Percentiles rank a stretch among this genome's conserved stretches.
phyloP scores from a whole-genome alignment of 139 green algal species.

The Pedinophyceae sp. region DNA sequence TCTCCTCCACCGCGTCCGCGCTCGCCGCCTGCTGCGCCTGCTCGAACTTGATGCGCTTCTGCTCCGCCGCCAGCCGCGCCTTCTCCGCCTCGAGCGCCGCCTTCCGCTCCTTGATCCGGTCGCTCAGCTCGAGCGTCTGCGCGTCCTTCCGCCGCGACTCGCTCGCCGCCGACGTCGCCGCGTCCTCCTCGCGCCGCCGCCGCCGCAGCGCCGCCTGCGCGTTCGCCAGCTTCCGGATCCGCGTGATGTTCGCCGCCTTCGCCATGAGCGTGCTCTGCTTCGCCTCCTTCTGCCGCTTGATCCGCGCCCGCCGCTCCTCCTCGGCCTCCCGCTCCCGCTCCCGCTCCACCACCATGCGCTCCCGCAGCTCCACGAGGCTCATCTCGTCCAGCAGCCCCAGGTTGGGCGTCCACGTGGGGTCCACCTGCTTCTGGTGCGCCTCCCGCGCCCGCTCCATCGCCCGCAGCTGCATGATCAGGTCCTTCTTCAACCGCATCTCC shows the following conservation, averaged over 20 bases:
- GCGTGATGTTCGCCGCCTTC: slow-evolving; percentile 28
- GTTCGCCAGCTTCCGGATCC: slow-evolving; percentile 17
- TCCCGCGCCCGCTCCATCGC: slow-evolving; percentile 29
- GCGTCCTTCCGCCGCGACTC: background rate
- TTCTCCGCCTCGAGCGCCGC: background rate
- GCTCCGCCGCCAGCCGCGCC: background rate
- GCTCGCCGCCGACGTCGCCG: too few relatives aligned
- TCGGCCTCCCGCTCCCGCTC: slow-evolving; percentile 23
- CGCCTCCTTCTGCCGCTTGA: slow-evolving; percentile 25
- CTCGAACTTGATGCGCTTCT: background rate
- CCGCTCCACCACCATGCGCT: slow-evolving; percentile 25
- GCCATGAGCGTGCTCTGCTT: slow-evolving; percentile 26
- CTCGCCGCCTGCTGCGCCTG: background rate
- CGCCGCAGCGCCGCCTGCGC: slow-evolving; percentile 2
- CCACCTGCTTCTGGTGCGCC: slow-evolving; percentile 18
- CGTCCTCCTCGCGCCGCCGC: background rate
- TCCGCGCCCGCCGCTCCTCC: slow-evolving; percentile 24
- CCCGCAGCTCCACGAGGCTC: slow-evolving; percentile 43
- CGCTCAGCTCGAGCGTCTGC: background rate
- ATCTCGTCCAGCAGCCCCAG: slow-evolving; percentile 31
- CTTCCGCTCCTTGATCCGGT: background rate
- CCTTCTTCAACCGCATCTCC: slow-evolving; percentile 31
- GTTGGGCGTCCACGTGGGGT: slow-evolving; percentile 22
- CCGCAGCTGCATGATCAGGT: slow-evolving; percentile 48
- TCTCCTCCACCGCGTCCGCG: background rate